Evolutionary conservation across 1,139 yeast species (phyloP), one percentile per base, ranked within the genome.

Genomic region (Candida buenavistaensis): DNA sequence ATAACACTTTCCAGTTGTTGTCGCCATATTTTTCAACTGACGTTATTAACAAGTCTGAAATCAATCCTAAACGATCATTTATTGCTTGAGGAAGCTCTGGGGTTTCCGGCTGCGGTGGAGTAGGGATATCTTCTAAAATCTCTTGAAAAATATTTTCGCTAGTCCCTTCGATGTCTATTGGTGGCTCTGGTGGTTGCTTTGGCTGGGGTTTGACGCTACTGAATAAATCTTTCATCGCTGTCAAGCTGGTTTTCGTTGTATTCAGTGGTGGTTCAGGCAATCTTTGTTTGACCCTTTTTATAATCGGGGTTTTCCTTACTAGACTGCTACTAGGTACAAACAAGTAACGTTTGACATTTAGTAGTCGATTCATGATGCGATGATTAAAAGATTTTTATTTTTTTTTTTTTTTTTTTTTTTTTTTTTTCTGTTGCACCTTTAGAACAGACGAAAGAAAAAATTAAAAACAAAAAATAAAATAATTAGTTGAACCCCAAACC

Each of bases 1-100:
- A 52, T 3, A 82, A 72, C 22, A 72, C 56, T 12, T 62, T 57
- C 89, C 90, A 83, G 48, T 80, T 66, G 39, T 73, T 78, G 28
- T 63, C 55, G 4, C 62, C 57, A 28, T 66, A 64, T 25, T 72
- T 63, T n/a, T 15, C 17, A 9, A 26, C 17, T 10, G 14, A 20
- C 8, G 22, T 16, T 2, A 75, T 66, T 28, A 80, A 62, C 43
- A 61, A 64, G 16, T 68, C 64, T 2, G 77, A 57, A 0, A 80
- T 58, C 24, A 74, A 66, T 0, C 79, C 78, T 4, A 83, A 56
- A 28, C 67, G 61, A 1, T 64, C 59, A 12, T 61, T 47, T 5
- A 82, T 59, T 0, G 62, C 42, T 0, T 45, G 44, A 0, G 88
- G 86, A 1, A 82, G 23, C 9, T 43, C 35, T 3, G 51, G 45